phyloP scores from a whole-genome alignment of 2,329 filamentous ascomycete species.

The Didymellaceae sp. region DNA sequence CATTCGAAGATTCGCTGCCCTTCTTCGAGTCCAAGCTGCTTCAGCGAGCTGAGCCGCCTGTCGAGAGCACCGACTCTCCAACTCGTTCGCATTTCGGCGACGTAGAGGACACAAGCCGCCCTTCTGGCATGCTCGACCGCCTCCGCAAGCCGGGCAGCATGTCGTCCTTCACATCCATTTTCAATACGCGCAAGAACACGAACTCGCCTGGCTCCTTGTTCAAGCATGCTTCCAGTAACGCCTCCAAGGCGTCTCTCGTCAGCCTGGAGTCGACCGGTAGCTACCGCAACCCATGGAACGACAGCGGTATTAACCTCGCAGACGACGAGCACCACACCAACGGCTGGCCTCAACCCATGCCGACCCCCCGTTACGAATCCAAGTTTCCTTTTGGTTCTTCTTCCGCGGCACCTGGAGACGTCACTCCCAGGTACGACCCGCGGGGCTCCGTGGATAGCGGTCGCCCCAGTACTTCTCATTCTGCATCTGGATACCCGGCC shows the following conservation, averaged over 20 bases:
- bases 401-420: conserved; percentile 70
- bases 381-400: conserved; percentile 67
- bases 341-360: conserved; percentile 45
- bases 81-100: conserved; percentile 85
- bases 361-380: conserved; percentile 57
- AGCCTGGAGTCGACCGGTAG: conserved; percentile 95
- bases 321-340: conserved; percentile 71
- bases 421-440: conserved; percentile 81
- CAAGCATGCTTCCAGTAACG: conserved; percentile 83
- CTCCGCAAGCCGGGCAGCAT: conserved; percentile 95
- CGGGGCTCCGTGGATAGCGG: conserved; percentile 89
- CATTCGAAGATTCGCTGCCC: conserved; percentile 94
- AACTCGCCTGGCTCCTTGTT: conserved; percentile 80
- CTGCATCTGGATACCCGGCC: conserved; percentile 96
- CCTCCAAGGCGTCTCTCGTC: conserved; percentile 93
- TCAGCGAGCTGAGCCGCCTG: conserved; percentile 83
- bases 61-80: conserved; percentile 81
- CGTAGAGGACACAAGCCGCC: conserved; percentile 72
- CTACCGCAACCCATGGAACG: conserved; percentile 98
- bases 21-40: conserved; percentile 97
- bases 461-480: conserved; percentile 92
- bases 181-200: conserved; percentile 93
- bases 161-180: conserved; percentile 93
- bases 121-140: conserved; percentile 78
- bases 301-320: conserved; percentile 91